Evolutionary conservation across 2,329 filamentous ascomycete species (phyloP).

Genomic region (Penicillium sp.): DNA sequence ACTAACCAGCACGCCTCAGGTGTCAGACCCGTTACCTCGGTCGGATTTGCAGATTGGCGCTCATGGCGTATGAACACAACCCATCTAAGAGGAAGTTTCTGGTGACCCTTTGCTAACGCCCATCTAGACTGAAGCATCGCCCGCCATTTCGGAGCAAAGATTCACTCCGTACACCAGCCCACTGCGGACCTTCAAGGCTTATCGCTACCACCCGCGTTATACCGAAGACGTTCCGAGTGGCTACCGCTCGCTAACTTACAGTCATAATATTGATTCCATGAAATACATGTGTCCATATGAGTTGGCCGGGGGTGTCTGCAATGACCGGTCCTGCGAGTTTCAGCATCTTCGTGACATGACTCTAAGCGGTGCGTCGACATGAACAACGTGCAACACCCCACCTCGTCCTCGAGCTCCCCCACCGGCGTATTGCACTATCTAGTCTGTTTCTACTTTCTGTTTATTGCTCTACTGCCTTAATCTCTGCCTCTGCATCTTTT

Average conservation of each 20-base stretch:
- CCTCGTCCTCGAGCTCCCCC: slow-evolving; percentile 24
- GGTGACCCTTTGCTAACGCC: slow-evolving; percentile 27
- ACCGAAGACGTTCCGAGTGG: slow-evolving; percentile 67
- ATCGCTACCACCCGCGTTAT: slow-evolving; percentile 83
- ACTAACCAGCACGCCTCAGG: slow-evolving; percentile 35
- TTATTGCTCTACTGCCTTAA: slow-evolving; percentile 4
- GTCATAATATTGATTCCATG: slow-evolving; percentile 77
- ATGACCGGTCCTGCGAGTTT: slow-evolving; percentile 67
- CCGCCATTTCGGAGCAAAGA: slow-evolving; percentile 24
- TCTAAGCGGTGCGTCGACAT: slow-evolving; percentile 67
- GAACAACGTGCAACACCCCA: slow-evolving; percentile 27
- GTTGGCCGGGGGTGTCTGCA: slow-evolving; percentile 67
- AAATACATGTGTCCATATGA: slow-evolving; percentile 75
- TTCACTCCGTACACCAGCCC: slow-evolving; percentile 76
- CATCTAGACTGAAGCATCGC: slow-evolving; percentile 24
- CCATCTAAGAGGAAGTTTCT: slow-evolving; percentile 10
- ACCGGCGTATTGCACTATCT: slow-evolving; percentile 10
- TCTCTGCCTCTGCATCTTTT: slow-evolving; percentile 3
- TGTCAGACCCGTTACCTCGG: slow-evolving; percentile 20
- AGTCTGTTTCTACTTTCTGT: slow-evolving; percentile 8
- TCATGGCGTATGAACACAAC: slow-evolving; percentile 34
- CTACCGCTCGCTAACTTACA: slow-evolving; percentile 87
- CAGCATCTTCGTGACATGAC: slow-evolving; percentile 78
- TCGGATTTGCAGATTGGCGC: slow-evolving; percentile 26
- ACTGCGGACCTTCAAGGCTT: slow-evolving; percentile 77